These are phyloP conservation scores for Xylaria acuta DNA, from an alignment of 495 filamentous ascomycete genomes.

Conservation along the genomic window DNA sequence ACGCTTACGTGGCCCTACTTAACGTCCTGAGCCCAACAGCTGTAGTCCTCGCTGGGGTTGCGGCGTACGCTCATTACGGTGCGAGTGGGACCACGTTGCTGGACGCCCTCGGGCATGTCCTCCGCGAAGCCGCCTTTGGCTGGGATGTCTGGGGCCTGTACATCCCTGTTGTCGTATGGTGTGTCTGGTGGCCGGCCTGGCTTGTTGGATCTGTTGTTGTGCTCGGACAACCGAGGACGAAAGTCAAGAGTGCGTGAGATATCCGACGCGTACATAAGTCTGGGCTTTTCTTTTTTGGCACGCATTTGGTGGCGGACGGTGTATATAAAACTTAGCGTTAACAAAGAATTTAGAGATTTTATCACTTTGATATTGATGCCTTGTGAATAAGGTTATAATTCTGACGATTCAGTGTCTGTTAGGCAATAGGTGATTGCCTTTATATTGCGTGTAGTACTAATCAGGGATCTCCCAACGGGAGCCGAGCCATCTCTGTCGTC, in stretches of 20 bases:
- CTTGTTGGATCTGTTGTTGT: slow-evolving; percentile 61
- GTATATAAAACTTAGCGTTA: not conserved
- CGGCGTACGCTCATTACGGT: slow-evolving; percentile 33
- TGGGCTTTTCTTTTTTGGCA: not conserved
- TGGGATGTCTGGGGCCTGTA: slow-evolving; percentile 94
- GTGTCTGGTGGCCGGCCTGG: slow-evolving; percentile 99
- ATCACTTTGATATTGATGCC: not conserved
- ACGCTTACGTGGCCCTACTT: slow-evolving; percentile 46
- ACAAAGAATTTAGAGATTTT: not conserved
- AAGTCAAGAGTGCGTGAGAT: slow-evolving; percentile 43
- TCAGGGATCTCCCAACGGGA: not conserved
- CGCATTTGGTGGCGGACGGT: not conserved
- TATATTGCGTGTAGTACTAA: not conserved
- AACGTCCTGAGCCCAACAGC: slow-evolving; percentile 69
- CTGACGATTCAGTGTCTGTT: not conserved
- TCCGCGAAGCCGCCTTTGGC: slow-evolving; percentile 81
- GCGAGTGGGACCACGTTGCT: not conserved
- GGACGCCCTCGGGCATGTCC: slow-evolving; percentile 49
- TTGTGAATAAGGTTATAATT: not conserved
- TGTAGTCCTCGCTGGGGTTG: slow-evolving; percentile 62
- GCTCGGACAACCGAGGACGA: slow-evolving; percentile 41
- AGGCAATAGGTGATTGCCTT: not conserved
- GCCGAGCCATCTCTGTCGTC: too few relatives aligned
- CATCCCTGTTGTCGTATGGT: slow-evolving; percentile 90
- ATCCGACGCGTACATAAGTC: not conserved